Base-by-base conservation (phyloP, 2,329 filamentous ascomycete species). In the Teratosphaeria epicoccoides region DNA sequence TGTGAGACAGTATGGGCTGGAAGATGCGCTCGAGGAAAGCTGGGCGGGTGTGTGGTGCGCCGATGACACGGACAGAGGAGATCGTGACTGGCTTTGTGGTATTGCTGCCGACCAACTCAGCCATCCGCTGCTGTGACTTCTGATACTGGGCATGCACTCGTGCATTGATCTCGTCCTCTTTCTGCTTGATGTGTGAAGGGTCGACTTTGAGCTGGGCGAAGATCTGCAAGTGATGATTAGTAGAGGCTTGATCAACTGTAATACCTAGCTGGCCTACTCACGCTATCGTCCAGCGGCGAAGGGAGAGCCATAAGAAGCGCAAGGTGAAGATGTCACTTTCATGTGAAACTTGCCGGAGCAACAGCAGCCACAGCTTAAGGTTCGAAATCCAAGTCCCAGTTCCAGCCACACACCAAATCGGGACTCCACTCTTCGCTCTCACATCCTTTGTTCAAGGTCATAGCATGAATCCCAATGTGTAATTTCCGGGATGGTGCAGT, bases 1-100 rank as follows among this genome's bases (percentile, higher is more conserved):
- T 82, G 49, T 79, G 80, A 62, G 80, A 81, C 48, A 97, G 74
- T 7, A 96, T 70, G 6, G 91, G 89, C 52, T 82, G 73, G 69
- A 97, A 83, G 53, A 96, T 76, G 29, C 83, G 82, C 66, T 94
- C 80, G 50, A 98, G 82, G 69, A 98, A 96, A 57, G 79, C 77
- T 61, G 80, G 80, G 57, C 93, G 82, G n/a, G 91, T 95, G 66
- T 93, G 83, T 55, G 79, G 78, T 44, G 88, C 88, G 65, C 89
- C 87, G 55, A 94, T 81, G 55, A 98, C 77, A 61, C 86, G 82
- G 65, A 98, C 80, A 44, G 88, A 87, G 61, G 87, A 87, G 66
- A 98, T 84, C 12, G 88, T 88, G 62, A 93, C 87, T 40, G 93
- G 91, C 52, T 93, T 81, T 43, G 87, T 87, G 59, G 85, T 84